Evolutionary conservation across 441 rosid genomes (phyloP), one percentile per base, ranked within the genome.

Genomic region (Codiaeum variegatum): DNA sequence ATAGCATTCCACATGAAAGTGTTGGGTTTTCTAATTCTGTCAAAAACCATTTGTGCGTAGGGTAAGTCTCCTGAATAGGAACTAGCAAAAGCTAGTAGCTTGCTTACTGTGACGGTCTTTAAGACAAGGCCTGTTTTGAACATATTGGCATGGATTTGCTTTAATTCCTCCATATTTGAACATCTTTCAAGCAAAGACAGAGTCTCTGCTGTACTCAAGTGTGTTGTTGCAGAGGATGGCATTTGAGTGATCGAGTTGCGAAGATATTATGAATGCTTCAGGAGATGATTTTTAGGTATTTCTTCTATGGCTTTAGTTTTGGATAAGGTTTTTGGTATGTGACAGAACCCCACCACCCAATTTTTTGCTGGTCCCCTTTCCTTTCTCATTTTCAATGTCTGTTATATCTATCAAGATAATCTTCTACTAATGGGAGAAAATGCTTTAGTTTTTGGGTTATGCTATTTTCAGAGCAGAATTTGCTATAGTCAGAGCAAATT

Each of bases 1-100:
- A 92, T 79, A 0, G 90, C 78, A 74, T 90, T 92, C 90, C 93
- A 89, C 23, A 80, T 68, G 78, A 86, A 90, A 23, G 81, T 80
- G 71, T 88, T 85, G 7, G 56, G 74, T 70, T 5, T 74, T 84
- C 72, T 61, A 76, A 79, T 77, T 67, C 79, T 79, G 60, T 85
- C 73, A 73, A 88, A 83, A 72, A 88, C 76, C 38, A 76, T 79
- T 11, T 47, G 74, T 52, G 92, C 90, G 69, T 90, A 85, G 13
- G 73, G 75, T 69, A 90, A 79, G 76, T 85, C 84, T 24, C 70
- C 77, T 21, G 87, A 80, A 64, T 82, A 32, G 61, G 82, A 80
- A 74, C 79, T 23, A 49, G 87, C 83, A 78, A 76, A 77, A 56
- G 84, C 76, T 10, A 88, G 82, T 70, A 87, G 82, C 83, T 75